Evolutionary conservation across 176 grass and related monocot genomes (phyloP).

Genomic region (Triticum urartu): DNA sequence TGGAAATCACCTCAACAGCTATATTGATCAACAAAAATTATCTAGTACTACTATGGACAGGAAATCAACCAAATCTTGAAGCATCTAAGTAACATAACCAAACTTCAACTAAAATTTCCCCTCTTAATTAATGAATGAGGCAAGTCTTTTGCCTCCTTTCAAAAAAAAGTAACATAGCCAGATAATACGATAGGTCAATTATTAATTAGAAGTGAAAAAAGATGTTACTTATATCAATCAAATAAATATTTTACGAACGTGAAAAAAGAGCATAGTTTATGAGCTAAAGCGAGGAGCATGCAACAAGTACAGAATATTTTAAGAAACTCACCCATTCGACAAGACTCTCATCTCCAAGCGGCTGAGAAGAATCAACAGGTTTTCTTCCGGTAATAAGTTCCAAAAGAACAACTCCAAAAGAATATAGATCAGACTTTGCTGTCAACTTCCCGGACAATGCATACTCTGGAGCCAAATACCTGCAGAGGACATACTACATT

Average conservation of each 20-base stretch:
- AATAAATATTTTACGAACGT: neutral
- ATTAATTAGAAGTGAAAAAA: too few relatives aligned
- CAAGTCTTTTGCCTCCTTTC: too few relatives aligned
- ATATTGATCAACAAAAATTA: slow-evolving; percentile 12
- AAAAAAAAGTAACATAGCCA: neutral
- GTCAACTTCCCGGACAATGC: slow-evolving; percentile 86
- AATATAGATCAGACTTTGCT: slow-evolving; percentile 98
- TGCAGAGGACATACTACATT: slow-evolving; percentile 34
- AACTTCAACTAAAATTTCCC: too few relatives aligned
- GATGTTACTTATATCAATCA: slow-evolving; percentile 1
- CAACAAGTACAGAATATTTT: slow-evolving; percentile 6
- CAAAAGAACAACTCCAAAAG: slow-evolving; percentile 97
- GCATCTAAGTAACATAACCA: neutral
- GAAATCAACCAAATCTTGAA: slow-evolving; percentile 14
- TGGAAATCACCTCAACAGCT: slow-evolving; percentile 6
- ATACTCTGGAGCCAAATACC: slow-evolving; percentile 98
- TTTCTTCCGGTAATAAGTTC: slow-evolving; percentile 99
- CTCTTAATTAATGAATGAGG: too few relatives aligned
- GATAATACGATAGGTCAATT: neutral
- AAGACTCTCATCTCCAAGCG: slow-evolving; percentile 93
- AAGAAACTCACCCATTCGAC: slow-evolving; percentile 87
- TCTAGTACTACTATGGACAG: neutral
- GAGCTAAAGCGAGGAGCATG: neutral
- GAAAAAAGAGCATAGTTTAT: neutral
- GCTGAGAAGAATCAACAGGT: slow-evolving; percentile 96